Base-by-base conservation (phyloP, 352 stramenopile genomes). In the Plasmopara viticola region DNA sequence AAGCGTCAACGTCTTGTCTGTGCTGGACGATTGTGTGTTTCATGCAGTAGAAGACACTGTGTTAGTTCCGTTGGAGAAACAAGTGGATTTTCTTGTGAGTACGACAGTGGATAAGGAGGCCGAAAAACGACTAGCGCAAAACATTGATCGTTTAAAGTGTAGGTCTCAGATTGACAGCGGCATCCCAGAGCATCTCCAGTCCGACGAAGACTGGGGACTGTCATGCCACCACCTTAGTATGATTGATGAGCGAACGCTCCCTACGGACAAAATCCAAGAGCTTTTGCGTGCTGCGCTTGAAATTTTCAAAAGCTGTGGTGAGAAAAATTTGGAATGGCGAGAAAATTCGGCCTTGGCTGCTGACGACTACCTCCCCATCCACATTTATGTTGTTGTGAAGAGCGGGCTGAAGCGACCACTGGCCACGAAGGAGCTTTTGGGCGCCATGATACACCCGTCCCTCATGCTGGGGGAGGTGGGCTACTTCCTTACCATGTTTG, bases 401-500 rank as follows among this genome's bases (percentile, higher is more conserved):
- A 83, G 72, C 48, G 77, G 76, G 0, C 52, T 94, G n/a, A 84
- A 84, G 60, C 74, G 78, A 17, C 83, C 83, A 25, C 63, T 90
- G 25, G 64, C 79, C 44, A 74, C 79, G 7, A 90, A 90, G 47
- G 80, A 90, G 53, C 70, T 84, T 31, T 53, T 94, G 31, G 76
- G 77, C 10, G 74, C 80, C 28, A 90, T 94, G 78, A 90, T 90
- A 51, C 80, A 94, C 53, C 83, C 83, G 53, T 86, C 72, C 15
- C 70, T 85, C 60, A 90, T 91, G 78, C 61, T 88, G 29, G 78
- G 80, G 43, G 83, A 94, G 55, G 72, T 87, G 25, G 83, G 83
- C 20, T 94, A 94, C 57, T 89, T 90, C 56, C 75, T 94, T 51
- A 94, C 83, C 31, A 90, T 94, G 80, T 91, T 94, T 38, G 80